A percentile compares a stretch with the other conserved stretches of the same genome.
Evolutionary conservation across 192 early-diverging fungal species (phyloP).

Genomic region (Podila clonocystis): DNA sequence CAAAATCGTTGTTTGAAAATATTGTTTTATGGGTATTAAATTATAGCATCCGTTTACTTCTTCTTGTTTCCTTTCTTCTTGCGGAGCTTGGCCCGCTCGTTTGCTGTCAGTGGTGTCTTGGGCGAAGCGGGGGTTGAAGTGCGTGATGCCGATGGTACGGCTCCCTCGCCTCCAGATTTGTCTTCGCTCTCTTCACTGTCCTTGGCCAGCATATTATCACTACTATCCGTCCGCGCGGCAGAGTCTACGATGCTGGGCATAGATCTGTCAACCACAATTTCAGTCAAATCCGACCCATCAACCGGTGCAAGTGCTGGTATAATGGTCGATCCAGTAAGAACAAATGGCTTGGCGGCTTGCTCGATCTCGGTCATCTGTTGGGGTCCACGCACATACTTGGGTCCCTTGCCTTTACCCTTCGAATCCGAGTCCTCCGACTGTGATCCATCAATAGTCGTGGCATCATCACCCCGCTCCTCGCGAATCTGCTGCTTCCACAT

Average conservation of each 20-base stretch:
- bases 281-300: constrained; percentile 12
- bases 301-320: background rate
- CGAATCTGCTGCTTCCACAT: constrained; percentile 94
- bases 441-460: constrained; percentile 19
- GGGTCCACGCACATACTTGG: constrained; percentile 13
- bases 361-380: background rate
- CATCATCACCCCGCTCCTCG: constrained; percentile 58
- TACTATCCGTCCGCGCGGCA: background rate
- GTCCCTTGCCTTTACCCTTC: constrained; percentile 19
- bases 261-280: constrained; percentile 7
- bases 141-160: background rate
- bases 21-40: too few relatives aligned
- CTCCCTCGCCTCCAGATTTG: background rate
- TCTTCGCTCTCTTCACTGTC: background rate
- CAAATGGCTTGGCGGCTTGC: background rate
- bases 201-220: background rate
- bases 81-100: constrained; percentile 4
- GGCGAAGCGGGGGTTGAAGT: constrained; percentile 1
- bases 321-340: background rate
- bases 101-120: constrained; percentile 12
- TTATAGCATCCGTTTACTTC: constrained; percentile 16
- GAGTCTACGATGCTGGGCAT: background rate
- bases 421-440: constrained; percentile 22
- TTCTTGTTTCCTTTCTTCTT: constrained; percentile 47
- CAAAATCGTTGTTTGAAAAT: too few relatives aligned